Evolutionary conservation across 2,329 filamentous ascomycete genomes (phyloP).

Genomic region (Penicillium sp.): DNA sequence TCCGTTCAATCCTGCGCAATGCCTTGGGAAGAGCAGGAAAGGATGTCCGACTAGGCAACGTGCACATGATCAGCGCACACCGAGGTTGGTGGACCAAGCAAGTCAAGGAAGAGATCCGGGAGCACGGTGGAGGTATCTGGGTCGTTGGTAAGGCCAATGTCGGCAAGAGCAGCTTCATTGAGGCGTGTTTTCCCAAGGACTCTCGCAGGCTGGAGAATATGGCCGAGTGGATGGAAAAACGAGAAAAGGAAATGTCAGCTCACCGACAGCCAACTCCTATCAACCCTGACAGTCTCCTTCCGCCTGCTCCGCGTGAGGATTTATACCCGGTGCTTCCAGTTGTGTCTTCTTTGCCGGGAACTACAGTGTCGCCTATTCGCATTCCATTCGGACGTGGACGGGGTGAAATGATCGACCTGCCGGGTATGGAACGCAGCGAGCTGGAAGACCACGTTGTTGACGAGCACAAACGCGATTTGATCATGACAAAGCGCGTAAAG

Average conservation of each 20-base stretch:
- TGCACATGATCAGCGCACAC: constrained; percentile 82
- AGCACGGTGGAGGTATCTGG: constrained; percentile 84
- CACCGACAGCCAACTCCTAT: constrained; percentile 18
- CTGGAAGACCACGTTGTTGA: constrained; percentile 71
- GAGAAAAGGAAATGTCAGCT: constrained; percentile 17
- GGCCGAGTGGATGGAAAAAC: constrained; percentile 34
- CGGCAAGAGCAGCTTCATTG: constrained; percentile 90
- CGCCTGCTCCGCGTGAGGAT: constrained; percentile 70
- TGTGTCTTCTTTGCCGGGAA: constrained; percentile 84
- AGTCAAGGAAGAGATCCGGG: constrained; percentile 82
- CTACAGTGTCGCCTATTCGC: constrained; percentile 91
- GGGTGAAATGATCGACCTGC: constrained; percentile 91
- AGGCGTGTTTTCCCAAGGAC: constrained; percentile 79
- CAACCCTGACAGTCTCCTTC: constrained; percentile 60
- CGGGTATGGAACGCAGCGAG: constrained; percentile 74
- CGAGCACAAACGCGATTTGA: constrained; percentile 64
- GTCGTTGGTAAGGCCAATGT: constrained; percentile 98
- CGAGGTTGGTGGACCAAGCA: constrained; percentile 87
- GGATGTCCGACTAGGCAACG: constrained; percentile 80
- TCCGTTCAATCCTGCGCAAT: constrained; percentile 73
- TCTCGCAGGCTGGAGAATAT: constrained; percentile 48
- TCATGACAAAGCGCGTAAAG: constrained; percentile 75
- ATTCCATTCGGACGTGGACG: constrained; percentile 82
- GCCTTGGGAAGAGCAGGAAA: constrained; percentile 68
- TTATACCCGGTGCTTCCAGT: constrained; percentile 82